Conservation (phyloP, 192 early-diverging fungal species). For the Entophlyctis luteolus region DNA sequence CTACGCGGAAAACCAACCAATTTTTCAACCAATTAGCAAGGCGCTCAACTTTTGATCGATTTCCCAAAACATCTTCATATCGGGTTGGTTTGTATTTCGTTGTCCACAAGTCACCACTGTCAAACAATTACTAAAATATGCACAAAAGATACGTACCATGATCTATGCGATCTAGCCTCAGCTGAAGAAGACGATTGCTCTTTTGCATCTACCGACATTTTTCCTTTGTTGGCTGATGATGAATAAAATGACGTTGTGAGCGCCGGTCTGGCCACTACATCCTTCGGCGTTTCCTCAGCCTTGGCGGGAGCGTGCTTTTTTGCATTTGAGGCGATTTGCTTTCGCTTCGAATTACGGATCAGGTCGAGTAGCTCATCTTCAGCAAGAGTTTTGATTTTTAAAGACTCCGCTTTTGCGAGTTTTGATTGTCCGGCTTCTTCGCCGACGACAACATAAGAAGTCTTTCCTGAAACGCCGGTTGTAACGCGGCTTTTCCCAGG, state of each 20-base stretch:
- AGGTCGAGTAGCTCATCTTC: conserved; percentile 84
- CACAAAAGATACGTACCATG: neutral
- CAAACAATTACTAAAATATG: neutral
- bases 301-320: conserved; percentile 14
- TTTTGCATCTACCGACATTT: neutral
- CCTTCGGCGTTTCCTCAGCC: conserved; percentile 33
- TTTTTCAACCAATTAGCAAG: conserved; percentile 70
- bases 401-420: conserved; percentile 66
- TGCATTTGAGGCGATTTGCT: too few relatives aligned
- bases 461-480: conserved; percentile 69
- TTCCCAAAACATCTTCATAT: conserved; percentile 82
- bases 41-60: conserved; percentile 66
- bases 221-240: conserved; percentile 3
- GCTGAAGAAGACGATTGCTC: neutral
- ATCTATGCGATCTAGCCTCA: neutral
- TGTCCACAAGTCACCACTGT: conserved; percentile 69
- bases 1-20: conserved; percentile 54
- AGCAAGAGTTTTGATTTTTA: conserved; percentile 66
- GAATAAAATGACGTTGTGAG: neutral
- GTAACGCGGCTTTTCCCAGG: conserved; percentile 66
- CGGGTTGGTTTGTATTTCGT: conserved; percentile 86
- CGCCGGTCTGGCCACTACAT: conserved; percentile 3
- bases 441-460: conserved; percentile 82
- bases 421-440: conserved; percentile 84
- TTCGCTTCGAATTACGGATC: conserved; percentile 44